Evolutionary conservation across 805 yeast genomes (phyloP).

Genomic region (Cyberlindnera maritima): DNA sequence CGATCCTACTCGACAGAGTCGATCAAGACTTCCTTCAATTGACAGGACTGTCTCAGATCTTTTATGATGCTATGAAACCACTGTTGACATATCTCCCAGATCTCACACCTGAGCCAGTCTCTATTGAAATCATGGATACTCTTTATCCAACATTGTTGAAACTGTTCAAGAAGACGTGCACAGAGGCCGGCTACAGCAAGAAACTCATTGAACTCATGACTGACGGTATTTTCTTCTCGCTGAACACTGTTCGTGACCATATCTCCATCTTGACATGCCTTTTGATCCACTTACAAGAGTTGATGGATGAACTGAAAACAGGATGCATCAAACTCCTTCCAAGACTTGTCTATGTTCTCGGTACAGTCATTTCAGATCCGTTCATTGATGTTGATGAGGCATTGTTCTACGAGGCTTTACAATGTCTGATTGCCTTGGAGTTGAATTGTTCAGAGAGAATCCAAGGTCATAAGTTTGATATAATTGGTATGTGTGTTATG

Average conservation of each 20-base stretch:
- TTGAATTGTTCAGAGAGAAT: conserved; percentile 26
- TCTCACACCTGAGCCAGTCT: conserved; percentile 21
- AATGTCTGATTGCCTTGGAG: conserved; percentile 15
- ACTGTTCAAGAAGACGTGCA: conserved; percentile 11
- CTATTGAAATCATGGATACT: conserved; percentile 11
- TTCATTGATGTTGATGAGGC: conserved; percentile 18
- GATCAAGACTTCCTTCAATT: conserved; percentile 15
- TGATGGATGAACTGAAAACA: conserved; percentile 10
- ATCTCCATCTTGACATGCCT: conserved; percentile 12
- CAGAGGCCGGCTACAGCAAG: neutral
- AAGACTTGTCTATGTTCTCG: conserved; percentile 22
- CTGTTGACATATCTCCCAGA: conserved; percentile 26
- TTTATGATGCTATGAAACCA: conserved; percentile 23
- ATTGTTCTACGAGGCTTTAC: conserved; percentile 12
- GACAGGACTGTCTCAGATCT: conserved; percentile 21
- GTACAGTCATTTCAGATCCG: conserved; percentile 23
- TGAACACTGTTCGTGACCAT: conserved; percentile 22
- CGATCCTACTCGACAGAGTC: conserved; percentile 15
- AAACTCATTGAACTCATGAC: conserved; percentile 18
- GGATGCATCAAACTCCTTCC: conserved; percentile 17
- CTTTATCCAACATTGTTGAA: conserved; percentile 22
- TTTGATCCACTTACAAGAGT: conserved; percentile 5
- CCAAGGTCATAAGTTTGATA: conserved; percentile 18
- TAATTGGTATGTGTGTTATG: conserved; percentile 22
- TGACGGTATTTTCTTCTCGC: conserved; percentile 19